Conservation (phyloP, 2,329 filamentous ascomycete genomes). For the Alternaria viburni region DNA sequence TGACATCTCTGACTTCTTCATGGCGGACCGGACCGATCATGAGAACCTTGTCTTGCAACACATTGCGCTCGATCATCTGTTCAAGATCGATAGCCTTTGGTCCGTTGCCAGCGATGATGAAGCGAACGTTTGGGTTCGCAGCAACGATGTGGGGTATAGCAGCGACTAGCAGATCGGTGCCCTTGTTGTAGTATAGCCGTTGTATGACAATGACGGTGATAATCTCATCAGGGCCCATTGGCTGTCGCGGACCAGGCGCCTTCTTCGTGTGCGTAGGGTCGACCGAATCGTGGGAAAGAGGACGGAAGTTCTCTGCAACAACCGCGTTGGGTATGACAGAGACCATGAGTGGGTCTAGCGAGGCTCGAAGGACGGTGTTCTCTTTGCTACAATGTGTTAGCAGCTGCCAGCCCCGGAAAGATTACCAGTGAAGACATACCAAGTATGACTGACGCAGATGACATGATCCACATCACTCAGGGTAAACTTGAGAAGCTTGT, state of each 20-base stretch:
- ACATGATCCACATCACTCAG: constrained; percentile 97
- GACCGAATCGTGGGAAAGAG: constrained; percentile 57
- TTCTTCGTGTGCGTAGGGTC: constrained; percentile 40
- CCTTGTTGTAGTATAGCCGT: constrained; percentile 98
- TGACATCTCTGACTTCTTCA: constrained; percentile 95
- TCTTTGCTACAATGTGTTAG: constrained; percentile 73
- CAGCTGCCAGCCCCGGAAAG: neutral
- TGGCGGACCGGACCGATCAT: constrained; percentile 92
- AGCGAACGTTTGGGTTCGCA: constrained; percentile 88
- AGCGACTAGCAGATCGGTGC: constrained; percentile 94
- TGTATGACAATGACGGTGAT: constrained; percentile 98
- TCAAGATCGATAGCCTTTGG: constrained; percentile 97
- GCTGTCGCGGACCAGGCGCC: constrained; percentile 65
- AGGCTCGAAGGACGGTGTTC: constrained; percentile 93
- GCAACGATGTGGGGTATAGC: constrained; percentile 92
- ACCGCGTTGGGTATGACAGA: constrained; percentile 98
- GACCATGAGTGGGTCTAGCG: constrained; percentile 93
- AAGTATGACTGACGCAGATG: constrained; percentile 97
- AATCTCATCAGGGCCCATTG: constrained; percentile 79
- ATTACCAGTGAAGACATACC: constrained; percentile 62
- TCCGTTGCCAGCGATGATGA: constrained; percentile 94
- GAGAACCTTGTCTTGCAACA: constrained; percentile 90
- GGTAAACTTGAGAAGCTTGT: constrained; percentile 95
- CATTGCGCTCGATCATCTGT: constrained; percentile 96
- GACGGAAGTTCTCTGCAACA: constrained; percentile 93